Evolutionary conservation across 768 basidiomycete species (phyloP), one percentile per base, ranked within the genome.

Genomic region (Pholiota conissans): DNA sequence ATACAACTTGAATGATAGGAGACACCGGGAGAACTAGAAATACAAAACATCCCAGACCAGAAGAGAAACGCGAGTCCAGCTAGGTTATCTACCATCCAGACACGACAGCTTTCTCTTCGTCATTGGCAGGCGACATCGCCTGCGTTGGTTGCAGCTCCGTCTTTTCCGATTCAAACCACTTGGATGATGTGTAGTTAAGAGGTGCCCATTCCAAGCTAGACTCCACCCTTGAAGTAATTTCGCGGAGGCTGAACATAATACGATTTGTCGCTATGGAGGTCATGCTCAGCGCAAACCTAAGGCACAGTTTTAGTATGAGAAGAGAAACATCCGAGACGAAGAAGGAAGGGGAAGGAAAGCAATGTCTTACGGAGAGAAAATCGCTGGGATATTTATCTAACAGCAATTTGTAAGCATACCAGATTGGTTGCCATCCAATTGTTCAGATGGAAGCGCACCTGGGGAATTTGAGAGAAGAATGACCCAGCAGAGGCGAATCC

Each of bases 251-350:
- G 49, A 73, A 65, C 64, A 71, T 63, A 37, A 71, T 61, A 32
- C 71, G 67, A 16, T 70, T 64, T 6, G 68, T 64, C 1, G 69
- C 71, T 16, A 72, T 61, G 13, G 71, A 74, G n/a, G 66, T 71
- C 7, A 61, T 63, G 45, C 67, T 59, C 9, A 70, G 62, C 22
- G 70, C 26, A 42, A 69, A 59, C 24, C 71, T 73, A 48, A n/a
- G 52, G 11, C 16, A 11, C n/a, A n/a, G n/a, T n/a, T n/a, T n/a
- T n/a, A n/a, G 18, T 6, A 18, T 39, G 13, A 45, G 8, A 22
- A 3, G 18, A 22, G n/a, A 13, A 22, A 20, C 42, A 45, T n/a
- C 11, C 2, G 22, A 20, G 18, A 8, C 11, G 22, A 20, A 0
- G 4, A 3, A 10, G 18, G 7, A 24, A 18, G 11, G 42, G 22